phyloP scores from a whole-genome alignment of 176 grass and related monocot species.

The Saccharum officinarum region DNA sequence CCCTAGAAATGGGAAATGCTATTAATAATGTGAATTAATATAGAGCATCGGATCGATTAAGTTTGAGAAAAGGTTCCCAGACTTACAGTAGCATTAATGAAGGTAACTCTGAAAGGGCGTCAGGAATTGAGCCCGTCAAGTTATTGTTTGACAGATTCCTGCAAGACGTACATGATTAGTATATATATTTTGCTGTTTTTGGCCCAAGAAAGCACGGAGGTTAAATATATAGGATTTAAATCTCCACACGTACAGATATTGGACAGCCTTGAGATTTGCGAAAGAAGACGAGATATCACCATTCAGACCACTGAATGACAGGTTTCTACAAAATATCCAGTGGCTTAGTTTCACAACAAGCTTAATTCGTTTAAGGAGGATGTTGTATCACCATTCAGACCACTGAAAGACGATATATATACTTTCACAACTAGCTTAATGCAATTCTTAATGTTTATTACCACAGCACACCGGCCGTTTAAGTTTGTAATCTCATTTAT shows the following conservation, averaged over 20 bases:
- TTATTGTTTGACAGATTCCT: conserved; percentile 65
- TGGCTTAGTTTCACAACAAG: background rate
- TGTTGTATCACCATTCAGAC: no score
- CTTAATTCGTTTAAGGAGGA: no score
- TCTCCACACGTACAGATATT: conserved; percentile 41
- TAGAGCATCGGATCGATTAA: no score
- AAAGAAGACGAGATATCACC: conserved; percentile 50
- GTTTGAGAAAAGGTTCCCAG: background rate
- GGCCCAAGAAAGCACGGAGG: background rate
- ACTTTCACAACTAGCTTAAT: no score
- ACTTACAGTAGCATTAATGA: conserved; percentile 57
- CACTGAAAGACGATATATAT: no score
- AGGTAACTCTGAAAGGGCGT: conserved; percentile 35
- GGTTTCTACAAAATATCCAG: conserved; percentile 45
- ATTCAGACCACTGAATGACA: conserved; percentile 44
- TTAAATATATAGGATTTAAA: no score
- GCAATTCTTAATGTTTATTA: no score
- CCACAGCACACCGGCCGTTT: no score
- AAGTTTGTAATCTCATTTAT: no score
- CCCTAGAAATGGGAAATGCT: conserved; percentile 21
- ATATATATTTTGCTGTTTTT: no score
- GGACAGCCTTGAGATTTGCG: conserved; percentile 43
- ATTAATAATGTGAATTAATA: background rate
- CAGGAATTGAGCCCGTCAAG: conserved; percentile 52
- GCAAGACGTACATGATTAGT: background rate